phyloP scores from a whole-genome alignment of 208 protist genomes.

The Trypanosoma cruzi region DNA sequence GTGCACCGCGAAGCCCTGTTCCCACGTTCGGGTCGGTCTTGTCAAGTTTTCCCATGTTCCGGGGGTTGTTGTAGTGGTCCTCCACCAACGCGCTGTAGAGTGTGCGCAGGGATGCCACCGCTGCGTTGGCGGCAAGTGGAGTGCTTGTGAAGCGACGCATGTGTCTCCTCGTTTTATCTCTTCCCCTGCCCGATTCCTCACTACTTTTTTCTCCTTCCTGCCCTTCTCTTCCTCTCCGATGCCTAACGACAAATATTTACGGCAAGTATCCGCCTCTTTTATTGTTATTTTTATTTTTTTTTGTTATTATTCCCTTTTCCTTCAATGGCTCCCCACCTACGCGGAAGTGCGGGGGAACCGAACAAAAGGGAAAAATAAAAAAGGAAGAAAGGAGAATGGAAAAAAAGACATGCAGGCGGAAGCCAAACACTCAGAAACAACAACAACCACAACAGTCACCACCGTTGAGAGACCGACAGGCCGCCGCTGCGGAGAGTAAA shows the following conservation, averaged over 20 bases:
- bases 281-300: background rate
- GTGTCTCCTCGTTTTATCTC: background rate
- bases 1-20: conserved; percentile 98
- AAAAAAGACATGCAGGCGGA: background rate
- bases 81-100: conserved; percentile 97
- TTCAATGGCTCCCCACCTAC: background rate
- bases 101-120: conserved; percentile 37
- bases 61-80: conserved; percentile 99
- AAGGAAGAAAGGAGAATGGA: background rate
- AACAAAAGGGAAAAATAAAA: background rate
- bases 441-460: too few relatives aligned
- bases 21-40: conserved; percentile 96
- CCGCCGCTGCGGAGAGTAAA: too few relatives aligned
- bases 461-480: too few relatives aligned
- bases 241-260: too few relatives aligned
- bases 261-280: too few relatives aligned
- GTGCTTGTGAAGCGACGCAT: conserved; percentile 24
- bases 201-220: background rate
- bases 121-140: background rate
- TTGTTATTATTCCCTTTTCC: background rate
- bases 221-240: too few relatives aligned
- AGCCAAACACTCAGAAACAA: too few relatives aligned
- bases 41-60: conserved; percentile 98
- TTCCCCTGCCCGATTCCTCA: background rate
- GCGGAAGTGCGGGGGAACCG: background rate